Evolutionary conservation across 1,139 yeast genomes (phyloP), one percentile per base, ranked within the genome.

Genomic region (Diutina ranongensis): DNA sequence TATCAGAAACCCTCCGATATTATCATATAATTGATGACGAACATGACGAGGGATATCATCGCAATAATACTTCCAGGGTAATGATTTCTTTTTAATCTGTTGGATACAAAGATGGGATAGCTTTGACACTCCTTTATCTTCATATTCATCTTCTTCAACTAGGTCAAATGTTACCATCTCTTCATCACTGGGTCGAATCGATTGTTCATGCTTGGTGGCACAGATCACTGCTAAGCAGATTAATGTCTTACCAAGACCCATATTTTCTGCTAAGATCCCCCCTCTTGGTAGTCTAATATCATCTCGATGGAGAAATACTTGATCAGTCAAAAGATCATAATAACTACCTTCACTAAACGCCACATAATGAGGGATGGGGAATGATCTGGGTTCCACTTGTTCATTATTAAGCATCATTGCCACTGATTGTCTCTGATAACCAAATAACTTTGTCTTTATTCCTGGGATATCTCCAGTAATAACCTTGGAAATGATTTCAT

Each of bases 211-310:
- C 50, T 72, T 76, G 0, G 87, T 74, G 8, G 72, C 55, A 51
- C 82, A 73, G 0, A 81, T 68, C 44, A 82, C 62, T 7, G 83
- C 78, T 18, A 82, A 58, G 52, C 86, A 80, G 3, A 82, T 81
- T 40, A 78, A 65, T 0, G 88, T 81, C 55, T 82, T 82, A 0
- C 89, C 89, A 16, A 80, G 60, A 0, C 88, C 89, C 88, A 82
- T 82, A 70, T 80, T 80, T 52, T 82, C 89, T 0, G 86, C 86
- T 12, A 82, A 60, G 2, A 82, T 78, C 0, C 88, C 89, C 15
- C 88, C 88, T 51, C 72, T 59, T 0, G 84, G 80, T 3, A 76
- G 61, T 19, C 54, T 51, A 53, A 68, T 75, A 2, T 59, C 50
- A 21, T 66, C 71, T 0, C 83, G 78, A 2, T 55, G 49, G 1